Evolutionary conservation across 768 basidiomycete genomes (phyloP).

Genomic region (Psilocybe sp.): DNA sequence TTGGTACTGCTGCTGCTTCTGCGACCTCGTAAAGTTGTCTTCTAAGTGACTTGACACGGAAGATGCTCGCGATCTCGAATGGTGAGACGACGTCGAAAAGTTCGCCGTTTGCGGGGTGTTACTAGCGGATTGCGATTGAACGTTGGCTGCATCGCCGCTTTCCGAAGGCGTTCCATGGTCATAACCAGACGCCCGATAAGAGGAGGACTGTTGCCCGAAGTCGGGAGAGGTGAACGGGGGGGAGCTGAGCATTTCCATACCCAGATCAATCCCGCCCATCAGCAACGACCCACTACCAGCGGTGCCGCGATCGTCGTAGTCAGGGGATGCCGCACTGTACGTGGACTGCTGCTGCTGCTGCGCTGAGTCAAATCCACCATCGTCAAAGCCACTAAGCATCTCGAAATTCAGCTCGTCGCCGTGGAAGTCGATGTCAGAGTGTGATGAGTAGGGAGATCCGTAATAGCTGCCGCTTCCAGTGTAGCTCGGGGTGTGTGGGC

Average conservation of each 20-base stretch:
- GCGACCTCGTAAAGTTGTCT: constrained; percentile 34
- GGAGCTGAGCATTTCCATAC: background rate
- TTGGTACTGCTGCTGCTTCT: constrained; percentile 8
- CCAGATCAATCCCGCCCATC: too few relatives aligned
- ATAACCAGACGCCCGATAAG: constrained; percentile 34
- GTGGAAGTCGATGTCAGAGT: constrained; percentile 63
- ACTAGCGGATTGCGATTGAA: background rate
- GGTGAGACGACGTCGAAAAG: constrained; percentile 4
- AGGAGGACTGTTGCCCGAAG: background rate
- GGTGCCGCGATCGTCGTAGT: too few relatives aligned
- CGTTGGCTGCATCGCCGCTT: constrained; percentile 33
- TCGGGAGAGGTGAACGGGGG: constrained; percentile 1
- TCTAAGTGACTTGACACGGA: constrained; percentile 67
- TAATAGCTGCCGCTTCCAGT: constrained; percentile 47
- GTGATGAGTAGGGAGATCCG: constrained; percentile 65
- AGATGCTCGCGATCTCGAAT: constrained; percentile 31
- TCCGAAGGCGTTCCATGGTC: constrained; percentile 67
- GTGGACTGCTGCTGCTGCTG: constrained; percentile 60
- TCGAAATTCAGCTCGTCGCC: constrained; percentile 44
- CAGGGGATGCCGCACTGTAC: constrained; percentile 63
- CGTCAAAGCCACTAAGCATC: constrained; percentile 47
- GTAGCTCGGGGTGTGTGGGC: constrained; percentile 21
- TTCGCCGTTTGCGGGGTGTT: background rate
- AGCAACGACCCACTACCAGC: too few relatives aligned
- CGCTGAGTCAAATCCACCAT: constrained; percentile 19